Evolutionary conservation across 371 early-diverging fungal species (phyloP).

Genomic region (Mortierella sp.): DNA sequence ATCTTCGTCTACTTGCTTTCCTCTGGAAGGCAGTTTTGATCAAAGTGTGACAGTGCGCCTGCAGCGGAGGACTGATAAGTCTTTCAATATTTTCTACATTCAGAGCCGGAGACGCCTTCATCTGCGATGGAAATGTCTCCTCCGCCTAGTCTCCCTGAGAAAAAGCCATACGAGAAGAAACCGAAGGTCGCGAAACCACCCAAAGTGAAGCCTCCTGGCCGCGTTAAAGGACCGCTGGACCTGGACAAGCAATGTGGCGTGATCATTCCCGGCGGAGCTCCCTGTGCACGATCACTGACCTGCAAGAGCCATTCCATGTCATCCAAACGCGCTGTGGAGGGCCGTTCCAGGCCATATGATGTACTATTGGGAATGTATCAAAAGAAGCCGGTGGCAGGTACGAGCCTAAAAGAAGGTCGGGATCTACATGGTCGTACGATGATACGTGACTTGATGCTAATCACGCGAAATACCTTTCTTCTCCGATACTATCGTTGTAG

Average conservation of each 20-base stretch:
- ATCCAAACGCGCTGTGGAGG: slow-evolving; percentile 80
- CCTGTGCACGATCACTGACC: slow-evolving; percentile 83
- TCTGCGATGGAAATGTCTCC: slow-evolving; percentile 44
- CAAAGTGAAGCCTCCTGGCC: slow-evolving; percentile 58
- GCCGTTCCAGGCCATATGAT: slow-evolving; percentile 82
- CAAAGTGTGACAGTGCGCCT: too few relatives aligned
- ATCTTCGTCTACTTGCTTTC: too few relatives aligned
- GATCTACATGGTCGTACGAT: not conserved
- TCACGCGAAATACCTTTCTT: not conserved
- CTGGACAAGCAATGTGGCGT: slow-evolving; percentile 89
- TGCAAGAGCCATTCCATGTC: slow-evolving; percentile 91
- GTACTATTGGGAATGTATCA: slow-evolving; percentile 75
- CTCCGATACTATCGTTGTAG: slow-evolving; percentile 7
- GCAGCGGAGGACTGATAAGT: too few relatives aligned
- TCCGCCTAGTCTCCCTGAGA: slow-evolving; percentile 38
- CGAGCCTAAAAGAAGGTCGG: slow-evolving; percentile 22
- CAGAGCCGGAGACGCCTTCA: slow-evolving; percentile 34
- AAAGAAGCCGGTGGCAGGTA: slow-evolving; percentile 69
- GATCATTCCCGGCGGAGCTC: slow-evolving; percentile 64
- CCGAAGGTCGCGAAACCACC: slow-evolving; percentile 67
- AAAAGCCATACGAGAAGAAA: slow-evolving; percentile 65
- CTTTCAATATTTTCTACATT: too few relatives aligned
- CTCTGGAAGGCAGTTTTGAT: too few relatives aligned
- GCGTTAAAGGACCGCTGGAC: slow-evolving; percentile 69
- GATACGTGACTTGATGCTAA: not conserved